Evolutionary conservation across 2,329 filamentous ascomycete genomes (phyloP), one percentile per base, ranked within the genome.

Genomic region (Arthroderma uncinatum): DNA sequence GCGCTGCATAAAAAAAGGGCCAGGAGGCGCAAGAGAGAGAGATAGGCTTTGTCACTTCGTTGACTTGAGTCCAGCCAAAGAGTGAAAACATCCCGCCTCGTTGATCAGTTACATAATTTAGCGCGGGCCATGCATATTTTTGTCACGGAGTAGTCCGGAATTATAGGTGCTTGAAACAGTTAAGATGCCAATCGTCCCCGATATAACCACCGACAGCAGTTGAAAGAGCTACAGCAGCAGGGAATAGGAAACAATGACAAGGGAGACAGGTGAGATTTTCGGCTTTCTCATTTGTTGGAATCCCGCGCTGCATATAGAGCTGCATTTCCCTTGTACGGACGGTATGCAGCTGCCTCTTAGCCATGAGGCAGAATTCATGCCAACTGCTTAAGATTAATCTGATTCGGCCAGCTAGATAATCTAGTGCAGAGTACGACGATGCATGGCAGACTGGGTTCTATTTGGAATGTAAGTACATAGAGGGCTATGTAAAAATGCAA

Each of bases 211-310:
- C 25, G 9, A 30, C 9, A 50, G 5, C 28, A 30, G 14, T 12
- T n/a, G 40, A 4, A 25, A 47, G 2, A 25, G 28, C 6, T 6
- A 30, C 4, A 47, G 6, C 5, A 30, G 44, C 44, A 50, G 25
- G 44, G 44, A 14, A 19, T 50, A 4, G n/a, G 14, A 30, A 50
- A 5, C 25, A 48, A 14, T 2, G 9, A n/a, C 14, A 47, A 25
- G 42, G 23, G 23, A 9, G 25, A 9, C 4, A 50, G 44, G 25
- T 2, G 25, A 16, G 2, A 30, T 50, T 16, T 14, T 33, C 25
- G 25, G 23, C 44, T n/a, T 50, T 50, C 44, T 50, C 44, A 50
- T 50, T 50, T 50, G 44, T 33, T 14, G 44, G 23, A 30, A 50
- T n/a, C 14, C 44, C 44, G 44, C 44, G 44, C 44, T 50, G 23